Evolutionary conservation across 352 stramenopile species (phyloP).

Genomic region (Globisporangium alternatum): DNA sequence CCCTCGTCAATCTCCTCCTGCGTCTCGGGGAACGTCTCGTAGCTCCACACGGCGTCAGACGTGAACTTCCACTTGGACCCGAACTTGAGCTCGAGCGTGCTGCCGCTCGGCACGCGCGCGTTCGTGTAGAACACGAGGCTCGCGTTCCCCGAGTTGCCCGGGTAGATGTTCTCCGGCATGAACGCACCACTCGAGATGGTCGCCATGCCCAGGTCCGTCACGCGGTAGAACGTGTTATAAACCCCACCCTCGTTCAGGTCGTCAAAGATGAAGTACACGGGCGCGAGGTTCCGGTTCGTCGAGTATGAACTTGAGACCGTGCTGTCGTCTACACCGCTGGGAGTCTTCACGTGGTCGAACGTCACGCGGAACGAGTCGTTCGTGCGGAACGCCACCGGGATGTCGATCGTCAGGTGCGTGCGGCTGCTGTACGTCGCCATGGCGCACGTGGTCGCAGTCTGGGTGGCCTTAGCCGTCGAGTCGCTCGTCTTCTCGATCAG

Average conservation of each 20-base stretch:
- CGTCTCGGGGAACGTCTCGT: constrained; percentile 30
- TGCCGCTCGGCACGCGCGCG: constrained; percentile 46
- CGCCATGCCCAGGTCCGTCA: constrained; percentile 40
- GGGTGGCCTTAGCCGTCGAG: constrained; percentile 10
- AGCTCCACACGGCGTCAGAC: constrained; percentile 47
- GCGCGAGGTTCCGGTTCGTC: constrained; percentile 53
- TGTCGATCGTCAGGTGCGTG: constrained; percentile 67
- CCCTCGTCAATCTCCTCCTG: constrained; percentile 4
- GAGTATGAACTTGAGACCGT: constrained; percentile 40
- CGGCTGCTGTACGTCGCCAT: constrained; percentile 50
- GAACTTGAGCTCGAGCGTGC: constrained; percentile 59
- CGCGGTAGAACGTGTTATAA: constrained; percentile 67
- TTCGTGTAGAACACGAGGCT: constrained; percentile 76
- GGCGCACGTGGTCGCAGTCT: constrained; percentile 35
- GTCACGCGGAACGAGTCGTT: constrained; percentile 66
- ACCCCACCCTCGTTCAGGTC: constrained; percentile 53
- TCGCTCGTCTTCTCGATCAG: constrained; percentile 30
- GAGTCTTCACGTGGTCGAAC: constrained; percentile 67
- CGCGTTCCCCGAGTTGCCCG: constrained; percentile 74
- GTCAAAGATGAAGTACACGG: constrained; percentile 78
- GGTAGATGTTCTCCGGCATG: constrained; percentile 82
- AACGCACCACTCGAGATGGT: constrained; percentile 71
- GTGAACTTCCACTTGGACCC: constrained; percentile 60
- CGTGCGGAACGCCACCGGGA: constrained; percentile 39
- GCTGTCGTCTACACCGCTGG: constrained; percentile 47